Conservation (phyloP, 768 basidiomycete genomes). For the Cystoderma amianthinum region DNA sequence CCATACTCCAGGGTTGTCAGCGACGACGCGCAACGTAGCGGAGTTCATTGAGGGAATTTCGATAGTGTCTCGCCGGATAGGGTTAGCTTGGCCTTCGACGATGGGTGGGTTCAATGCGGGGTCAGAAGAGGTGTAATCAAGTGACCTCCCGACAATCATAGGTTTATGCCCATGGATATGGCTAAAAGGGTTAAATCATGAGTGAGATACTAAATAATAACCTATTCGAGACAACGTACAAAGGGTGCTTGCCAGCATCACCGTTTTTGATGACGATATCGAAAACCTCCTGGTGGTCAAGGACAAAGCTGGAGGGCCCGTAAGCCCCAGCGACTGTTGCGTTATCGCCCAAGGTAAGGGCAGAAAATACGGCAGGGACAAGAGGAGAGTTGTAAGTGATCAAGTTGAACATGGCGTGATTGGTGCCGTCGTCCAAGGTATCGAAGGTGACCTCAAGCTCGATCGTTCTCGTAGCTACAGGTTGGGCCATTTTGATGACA, state of each 20-base stretch:
- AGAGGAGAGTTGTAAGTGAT: conserved; percentile 63
- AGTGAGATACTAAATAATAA: no score
- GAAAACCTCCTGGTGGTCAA: conserved; percentile 70
- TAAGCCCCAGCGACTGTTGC: conserved; percentile 67
- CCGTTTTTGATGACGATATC: conserved; percentile 72
- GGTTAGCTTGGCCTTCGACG: conserved; percentile 75
- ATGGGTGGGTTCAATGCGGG: conserved; percentile 75
- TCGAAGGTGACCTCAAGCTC: conserved; percentile 73
- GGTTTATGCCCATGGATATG: conserved; percentile 88
- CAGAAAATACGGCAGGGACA: conserved; percentile 74
- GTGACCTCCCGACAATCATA: conserved; percentile 69
- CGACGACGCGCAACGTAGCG: conserved; percentile 70
- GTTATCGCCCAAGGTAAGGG: conserved; percentile 68
- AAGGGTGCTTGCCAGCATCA: conserved; percentile 77
- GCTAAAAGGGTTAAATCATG: conserved; percentile 29
- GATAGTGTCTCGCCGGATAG: conserved; percentile 88
- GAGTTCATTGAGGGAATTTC: conserved; percentile 62
- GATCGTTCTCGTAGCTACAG: conserved; percentile 46
- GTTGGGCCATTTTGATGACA: conserved; percentile 40
- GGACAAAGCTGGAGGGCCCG: conserved; percentile 70
- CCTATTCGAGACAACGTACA: conserved; percentile 41
- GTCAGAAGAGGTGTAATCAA: conserved; percentile 69
- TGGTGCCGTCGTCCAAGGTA: conserved; percentile 82
- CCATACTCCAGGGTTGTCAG: conserved; percentile 94
- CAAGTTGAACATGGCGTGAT: conserved; percentile 71